A percentile compares a stretch with the other conserved stretches of the same genome.
Conservation (phyloP, 2,329 filamentous ascomycete species). For the Xylariales sp. region DNA sequence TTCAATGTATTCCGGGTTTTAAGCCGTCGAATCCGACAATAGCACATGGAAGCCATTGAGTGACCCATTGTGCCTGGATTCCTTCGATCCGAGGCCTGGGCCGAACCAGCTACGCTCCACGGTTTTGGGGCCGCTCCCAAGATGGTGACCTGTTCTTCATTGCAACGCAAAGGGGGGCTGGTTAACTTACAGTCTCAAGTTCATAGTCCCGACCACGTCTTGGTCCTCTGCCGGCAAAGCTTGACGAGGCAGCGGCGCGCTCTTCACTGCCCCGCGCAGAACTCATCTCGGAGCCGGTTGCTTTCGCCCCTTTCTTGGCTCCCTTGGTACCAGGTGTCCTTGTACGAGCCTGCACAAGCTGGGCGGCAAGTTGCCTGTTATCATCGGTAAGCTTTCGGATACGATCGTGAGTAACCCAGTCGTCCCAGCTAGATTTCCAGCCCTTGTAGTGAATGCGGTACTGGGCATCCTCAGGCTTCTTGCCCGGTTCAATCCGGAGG, state of each 20-base stretch:
- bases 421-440: slow-evolving; percentile 99
- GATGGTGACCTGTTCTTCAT: slow-evolving; percentile 5
- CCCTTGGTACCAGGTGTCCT: slow-evolving; percentile 56
- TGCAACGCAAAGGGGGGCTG: slow-evolving; percentile 28
- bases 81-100: background rate
- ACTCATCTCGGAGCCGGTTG: slow-evolving; percentile 67
- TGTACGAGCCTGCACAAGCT: slow-evolving; percentile 69
- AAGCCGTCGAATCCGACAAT: slow-evolving; percentile 9
- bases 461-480: slow-evolving; percentile 73
- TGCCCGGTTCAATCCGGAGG: slow-evolving; percentile 54
- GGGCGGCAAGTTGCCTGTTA: slow-evolving; percentile 87
- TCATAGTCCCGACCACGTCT: slow-evolving; percentile 84
- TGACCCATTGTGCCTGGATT: slow-evolving; percentile 10
- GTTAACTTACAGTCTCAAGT: slow-evolving; percentile 77
- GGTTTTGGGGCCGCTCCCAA: slow-evolving; percentile 6
- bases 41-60: background rate
- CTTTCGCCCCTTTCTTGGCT: slow-evolving; percentile 60
- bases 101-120: slow-evolving; percentile 20
- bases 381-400: slow-evolving; percentile 95
- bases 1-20: background rate
- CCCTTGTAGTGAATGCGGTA: slow-evolving; percentile 99
- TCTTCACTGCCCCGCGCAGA: slow-evolving; percentile 82
- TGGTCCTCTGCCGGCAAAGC: slow-evolving; percentile 73
- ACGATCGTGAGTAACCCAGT: slow-evolving; percentile 95
- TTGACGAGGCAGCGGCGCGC: slow-evolving; percentile 70